phyloP scores from a whole-genome alignment of 805 yeast species.

The Zygotorulaspora chibaensis region DNA sequence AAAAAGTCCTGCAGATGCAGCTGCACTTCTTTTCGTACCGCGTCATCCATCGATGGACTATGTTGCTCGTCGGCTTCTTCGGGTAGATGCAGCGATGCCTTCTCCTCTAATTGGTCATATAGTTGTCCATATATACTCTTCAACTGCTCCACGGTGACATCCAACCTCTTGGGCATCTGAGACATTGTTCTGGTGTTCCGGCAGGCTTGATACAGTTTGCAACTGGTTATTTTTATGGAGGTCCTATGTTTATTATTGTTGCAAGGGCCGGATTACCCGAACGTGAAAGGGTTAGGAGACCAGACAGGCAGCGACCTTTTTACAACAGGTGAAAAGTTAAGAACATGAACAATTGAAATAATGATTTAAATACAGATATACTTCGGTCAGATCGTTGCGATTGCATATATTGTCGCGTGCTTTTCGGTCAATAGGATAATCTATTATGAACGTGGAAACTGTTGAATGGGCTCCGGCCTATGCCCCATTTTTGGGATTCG shows the following conservation, averaged over 20 bases:
- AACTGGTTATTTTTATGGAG: not conserved
- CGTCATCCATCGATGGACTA: conserved; percentile 10
- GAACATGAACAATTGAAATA: not conserved
- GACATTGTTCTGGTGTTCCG: not conserved
- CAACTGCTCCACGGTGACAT: conserved; percentile 27
- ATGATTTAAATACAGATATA: too few relatives aligned
- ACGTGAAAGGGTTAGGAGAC: conserved; percentile 2
- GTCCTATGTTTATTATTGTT: not conserved
- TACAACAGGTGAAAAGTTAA: conserved; percentile 1
- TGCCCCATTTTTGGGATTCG: conserved; percentile 97
- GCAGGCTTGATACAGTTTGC: not conserved
- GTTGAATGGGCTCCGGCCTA: conserved; percentile 78
- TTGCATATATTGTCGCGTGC: too few relatives aligned
- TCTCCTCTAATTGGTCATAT: conserved; percentile 23
- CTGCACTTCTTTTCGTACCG: conserved; percentile 22
- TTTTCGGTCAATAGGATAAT: not conserved
- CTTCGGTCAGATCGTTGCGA: too few relatives aligned
- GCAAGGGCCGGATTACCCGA: not conserved
- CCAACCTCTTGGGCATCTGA: conserved; percentile 17
- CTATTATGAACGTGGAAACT: conserved; percentile 27
- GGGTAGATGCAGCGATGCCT: conserved; percentile 20
- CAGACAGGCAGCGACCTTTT: not conserved
- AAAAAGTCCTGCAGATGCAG: conserved; percentile 25
- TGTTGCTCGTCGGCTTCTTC: conserved; percentile 9
- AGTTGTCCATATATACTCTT: conserved; percentile 30